These are phyloP conservation scores for Xylaria sp. DNA, from an alignment of 2,329 filamentous ascomycete species.

Conservation along the genomic window DNA sequence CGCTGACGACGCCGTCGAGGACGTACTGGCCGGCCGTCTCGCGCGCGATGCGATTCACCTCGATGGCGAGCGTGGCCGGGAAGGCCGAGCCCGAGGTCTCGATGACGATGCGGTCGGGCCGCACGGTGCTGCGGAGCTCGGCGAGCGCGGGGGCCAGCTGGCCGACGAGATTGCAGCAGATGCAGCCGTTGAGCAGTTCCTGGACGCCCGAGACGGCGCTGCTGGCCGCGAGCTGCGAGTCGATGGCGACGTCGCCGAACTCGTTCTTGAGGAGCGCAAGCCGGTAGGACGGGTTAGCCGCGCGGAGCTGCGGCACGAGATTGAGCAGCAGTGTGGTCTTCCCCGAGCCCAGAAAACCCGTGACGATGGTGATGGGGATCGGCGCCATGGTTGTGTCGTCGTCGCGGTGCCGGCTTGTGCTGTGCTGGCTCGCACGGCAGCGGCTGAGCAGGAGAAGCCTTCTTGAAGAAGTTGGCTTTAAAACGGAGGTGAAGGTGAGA, in stretches of 20 bases:
- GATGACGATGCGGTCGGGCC: conserved; percentile 88
- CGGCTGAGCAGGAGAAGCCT: background rate
- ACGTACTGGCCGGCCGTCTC: conserved; percentile 74
- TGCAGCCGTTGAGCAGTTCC: conserved; percentile 95
- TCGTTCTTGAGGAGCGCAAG: conserved; percentile 98
- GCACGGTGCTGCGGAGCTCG: conserved; percentile 69
- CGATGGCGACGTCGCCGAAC: conserved; percentile 93
- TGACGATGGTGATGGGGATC: conserved; percentile 93
- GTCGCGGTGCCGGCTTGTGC: background rate
- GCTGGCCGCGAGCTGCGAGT: conserved; percentile 88
- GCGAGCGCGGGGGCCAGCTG: conserved; percentile 84
- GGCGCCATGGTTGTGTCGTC: conserved; percentile 63
- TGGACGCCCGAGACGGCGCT: conserved; percentile 87
- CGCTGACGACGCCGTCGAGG: conserved; percentile 87
- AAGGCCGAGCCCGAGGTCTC: conserved; percentile 92
- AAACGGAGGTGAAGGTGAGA: background rate
- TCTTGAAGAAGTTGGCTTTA: background rate
- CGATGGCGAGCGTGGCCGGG: conserved; percentile 89
- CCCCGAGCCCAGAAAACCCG: conserved; percentile 93
- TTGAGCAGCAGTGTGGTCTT: conserved; percentile 97
- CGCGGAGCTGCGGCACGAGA: conserved; percentile 87
- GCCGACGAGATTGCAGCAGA: conserved; percentile 98
- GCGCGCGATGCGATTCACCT: conserved; percentile 82
- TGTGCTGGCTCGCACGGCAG: conserved; percentile 3
- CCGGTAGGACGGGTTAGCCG: conserved; percentile 78